These are phyloP conservation scores for Pseudotulostoma volvatum DNA, from an alignment of 495 filamentous ascomycete species.

Conservation along the genomic window DNA sequence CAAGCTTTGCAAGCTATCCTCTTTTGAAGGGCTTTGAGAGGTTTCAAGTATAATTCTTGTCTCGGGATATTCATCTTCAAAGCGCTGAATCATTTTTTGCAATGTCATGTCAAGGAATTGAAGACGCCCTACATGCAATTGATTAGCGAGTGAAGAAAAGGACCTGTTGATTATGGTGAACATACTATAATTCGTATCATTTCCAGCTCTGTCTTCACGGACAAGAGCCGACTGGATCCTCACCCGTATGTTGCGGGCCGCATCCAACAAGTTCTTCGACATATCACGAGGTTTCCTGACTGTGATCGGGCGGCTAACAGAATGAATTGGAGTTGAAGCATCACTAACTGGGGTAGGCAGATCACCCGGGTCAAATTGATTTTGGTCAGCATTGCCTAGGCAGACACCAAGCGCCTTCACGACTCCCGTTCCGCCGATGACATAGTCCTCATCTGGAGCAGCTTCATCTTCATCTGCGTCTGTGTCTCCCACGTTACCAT, in stretches of 20 bases:
- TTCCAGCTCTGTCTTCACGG: conserved; percentile 51
- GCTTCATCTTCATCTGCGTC: conserved; percentile 49
- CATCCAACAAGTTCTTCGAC: conserved; percentile 71
- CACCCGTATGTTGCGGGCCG: conserved; percentile 72
- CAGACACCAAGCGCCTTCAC: conserved; percentile 88
- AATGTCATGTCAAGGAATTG: conserved; percentile 83
- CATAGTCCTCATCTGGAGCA: conserved; percentile 82
- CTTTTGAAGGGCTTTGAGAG: conserved; percentile 11
- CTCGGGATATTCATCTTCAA: conserved; percentile 92
- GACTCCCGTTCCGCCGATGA: conserved; percentile 87
- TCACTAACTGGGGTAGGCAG: conserved; percentile 32
- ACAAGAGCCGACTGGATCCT: conserved; percentile 72
- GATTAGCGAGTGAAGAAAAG: conserved; percentile 13
- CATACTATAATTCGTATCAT: conserved; percentile 63
- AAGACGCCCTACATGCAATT: conserved; percentile 44
- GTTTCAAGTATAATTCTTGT: conserved; percentile 36
- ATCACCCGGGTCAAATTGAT: conserved; percentile 19
- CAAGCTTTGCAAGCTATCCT: conserved; percentile 26
- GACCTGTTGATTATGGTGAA: conserved; percentile 7
- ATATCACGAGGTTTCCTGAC: conserved; percentile 70
- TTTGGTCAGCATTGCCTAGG: conserved; percentile 48
- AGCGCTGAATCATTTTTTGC: conserved; percentile 78
- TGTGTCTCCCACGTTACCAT: conserved; percentile 32
- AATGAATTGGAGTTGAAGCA: conserved; percentile 35
- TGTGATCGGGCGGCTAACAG: conserved; percentile 24